Evolutionary conservation across 106 monocot species (phyloP).

Genomic region (Vanilla planifolia): DNA sequence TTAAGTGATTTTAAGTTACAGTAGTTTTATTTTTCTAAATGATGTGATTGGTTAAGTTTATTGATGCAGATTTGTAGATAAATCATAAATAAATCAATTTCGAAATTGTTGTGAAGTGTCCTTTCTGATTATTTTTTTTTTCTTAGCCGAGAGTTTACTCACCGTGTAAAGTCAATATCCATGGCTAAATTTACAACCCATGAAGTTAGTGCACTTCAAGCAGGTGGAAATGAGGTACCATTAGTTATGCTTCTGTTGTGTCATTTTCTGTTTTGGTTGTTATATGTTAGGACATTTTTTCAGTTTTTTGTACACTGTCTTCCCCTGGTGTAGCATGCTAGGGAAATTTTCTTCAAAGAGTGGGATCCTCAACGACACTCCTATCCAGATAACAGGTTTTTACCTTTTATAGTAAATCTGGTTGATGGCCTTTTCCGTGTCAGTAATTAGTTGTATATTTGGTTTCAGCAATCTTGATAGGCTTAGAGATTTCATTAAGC

Average conservation of each 20-base stretch:
- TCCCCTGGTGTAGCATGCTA: conserved; percentile 71
- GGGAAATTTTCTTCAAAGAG: conserved; percentile 75
- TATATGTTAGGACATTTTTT: conserved; percentile 1
- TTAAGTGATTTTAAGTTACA: neutral
- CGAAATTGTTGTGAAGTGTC: neutral
- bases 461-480: conserved; percentile 61
- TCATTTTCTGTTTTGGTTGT: neutral
- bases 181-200: conserved; percentile 91
- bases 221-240: conserved; percentile 91
- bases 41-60: neutral
- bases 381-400: conserved; percentile 86
- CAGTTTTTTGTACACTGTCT: neutral
- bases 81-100: neutral
- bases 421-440: too few species aligned
- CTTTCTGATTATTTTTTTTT: neutral
- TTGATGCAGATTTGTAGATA: neutral
- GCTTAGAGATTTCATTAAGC: conserved; percentile 84
- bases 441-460: conserved; percentile 5
- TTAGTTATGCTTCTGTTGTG: conserved; percentile 3
- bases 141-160: conserved; percentile 86
- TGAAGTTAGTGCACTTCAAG: conserved; percentile 86
- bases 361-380: conserved; percentile 77
- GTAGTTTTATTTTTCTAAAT: neutral
- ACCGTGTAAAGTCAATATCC: conserved; percentile 94
- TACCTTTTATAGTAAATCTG: too few species aligned